A percentile compares a stretch with the other conserved stretches of the same genome.
phyloP scores from a whole-genome alignment of 2,329 filamentous ascomycete genomes.

The Nothopassalora personata region DNA sequence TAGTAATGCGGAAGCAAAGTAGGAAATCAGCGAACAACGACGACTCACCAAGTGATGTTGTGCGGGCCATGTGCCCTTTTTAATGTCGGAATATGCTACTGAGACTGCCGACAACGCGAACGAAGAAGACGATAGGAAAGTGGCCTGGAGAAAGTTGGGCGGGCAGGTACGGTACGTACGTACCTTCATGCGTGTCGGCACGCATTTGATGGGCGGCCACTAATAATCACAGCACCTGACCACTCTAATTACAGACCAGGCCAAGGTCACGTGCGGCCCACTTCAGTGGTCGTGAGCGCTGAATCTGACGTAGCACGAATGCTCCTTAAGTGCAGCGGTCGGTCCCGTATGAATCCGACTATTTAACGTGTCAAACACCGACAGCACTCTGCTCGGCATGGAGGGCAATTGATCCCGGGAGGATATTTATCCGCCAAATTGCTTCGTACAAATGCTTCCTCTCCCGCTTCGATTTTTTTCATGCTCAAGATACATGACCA shows the following conservation, averaged over 20 bases:
- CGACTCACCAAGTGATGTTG: background rate
- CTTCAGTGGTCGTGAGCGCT: background rate
- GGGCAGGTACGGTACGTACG: background rate
- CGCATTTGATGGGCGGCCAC: background rate
- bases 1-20: background rate
- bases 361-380: background rate
- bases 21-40: background rate
- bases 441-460: background rate
- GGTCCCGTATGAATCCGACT: background rate
- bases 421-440: background rate
- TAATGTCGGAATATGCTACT: background rate
- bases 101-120: background rate
- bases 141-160: background rate
- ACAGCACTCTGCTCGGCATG: background rate
- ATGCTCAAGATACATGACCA: background rate
- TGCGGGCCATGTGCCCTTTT: background rate
- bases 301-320: background rate
- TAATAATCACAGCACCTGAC: background rate
- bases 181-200: no score
- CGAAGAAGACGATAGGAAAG: background rate
- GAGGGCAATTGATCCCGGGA: background rate
- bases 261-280: background rate
- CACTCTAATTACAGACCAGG: background rate
- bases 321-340: background rate
- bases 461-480: background rate